These are phyloP conservation scores for Didymella arachidicola DNA, from an alignment of 2,329 filamentous ascomycete species.

Conservation along the genomic window DNA sequence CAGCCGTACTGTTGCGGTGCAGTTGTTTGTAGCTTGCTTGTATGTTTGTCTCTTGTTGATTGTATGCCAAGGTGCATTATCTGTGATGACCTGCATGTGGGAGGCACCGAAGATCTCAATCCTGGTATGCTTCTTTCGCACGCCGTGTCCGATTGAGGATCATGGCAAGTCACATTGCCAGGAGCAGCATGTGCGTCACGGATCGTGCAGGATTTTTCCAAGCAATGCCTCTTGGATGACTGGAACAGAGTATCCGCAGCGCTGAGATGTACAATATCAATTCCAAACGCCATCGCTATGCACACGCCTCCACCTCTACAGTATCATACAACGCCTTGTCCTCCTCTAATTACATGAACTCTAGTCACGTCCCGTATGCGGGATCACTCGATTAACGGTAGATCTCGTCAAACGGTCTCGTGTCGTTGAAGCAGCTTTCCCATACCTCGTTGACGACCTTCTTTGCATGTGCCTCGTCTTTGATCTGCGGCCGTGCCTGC, in stretches of 20 bases:
- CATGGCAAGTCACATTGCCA: neutral
- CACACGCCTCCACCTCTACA: conserved; percentile 16
- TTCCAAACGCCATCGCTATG: conserved; percentile 23
- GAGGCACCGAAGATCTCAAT: too few species aligned
- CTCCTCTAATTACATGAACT: neutral
- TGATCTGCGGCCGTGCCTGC: conserved; percentile 77
- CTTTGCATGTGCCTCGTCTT: conserved; percentile 83
- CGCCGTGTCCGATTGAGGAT: too few species aligned
- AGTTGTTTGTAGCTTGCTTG: too few species aligned
- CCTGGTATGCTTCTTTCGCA: too few species aligned
- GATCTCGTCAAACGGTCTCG: conserved; percentile 94
- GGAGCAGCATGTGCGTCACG: neutral
- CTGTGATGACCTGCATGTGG: too few species aligned
- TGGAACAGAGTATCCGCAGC: neutral
- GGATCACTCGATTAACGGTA: conserved; percentile 66
- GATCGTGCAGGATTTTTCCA: neutral
- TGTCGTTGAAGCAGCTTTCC: conserved; percentile 96
- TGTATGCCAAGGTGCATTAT: too few species aligned
- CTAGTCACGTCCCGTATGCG: neutral
- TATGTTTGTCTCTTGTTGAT: too few species aligned
- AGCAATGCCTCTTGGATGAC: neutral
- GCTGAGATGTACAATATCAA: conserved; percentile 1
- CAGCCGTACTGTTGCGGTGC: too few species aligned
- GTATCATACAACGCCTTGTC: conserved; percentile 11
- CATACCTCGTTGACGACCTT: conserved; percentile 97